phyloP scores from a whole-genome alignment of 2,329 filamentous ascomycete species.

The Aschersonia sp. region DNA sequence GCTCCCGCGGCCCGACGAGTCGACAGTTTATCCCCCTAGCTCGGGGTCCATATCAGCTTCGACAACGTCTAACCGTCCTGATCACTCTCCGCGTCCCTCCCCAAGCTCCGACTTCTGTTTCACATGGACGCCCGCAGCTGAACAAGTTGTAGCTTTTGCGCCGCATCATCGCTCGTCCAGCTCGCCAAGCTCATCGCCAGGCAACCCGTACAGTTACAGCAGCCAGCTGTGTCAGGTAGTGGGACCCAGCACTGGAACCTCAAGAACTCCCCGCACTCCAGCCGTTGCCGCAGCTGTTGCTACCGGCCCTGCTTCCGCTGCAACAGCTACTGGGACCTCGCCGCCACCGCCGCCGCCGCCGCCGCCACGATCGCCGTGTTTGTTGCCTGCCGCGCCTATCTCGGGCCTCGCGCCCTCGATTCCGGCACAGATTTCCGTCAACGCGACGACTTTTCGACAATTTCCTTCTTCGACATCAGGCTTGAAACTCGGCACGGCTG shows the following conservation, averaged over 20 bases:
- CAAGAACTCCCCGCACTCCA: background rate
- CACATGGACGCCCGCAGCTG: slow-evolving; percentile 1
- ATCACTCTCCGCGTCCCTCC: background rate
- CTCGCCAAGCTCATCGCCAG: background rate
- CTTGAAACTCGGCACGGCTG: slow-evolving; percentile 5
- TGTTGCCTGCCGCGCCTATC: background rate
- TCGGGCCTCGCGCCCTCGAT: background rate
- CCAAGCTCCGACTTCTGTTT: slow-evolving; percentile 3
- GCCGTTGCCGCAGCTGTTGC: background rate
- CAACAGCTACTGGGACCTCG: background rate
- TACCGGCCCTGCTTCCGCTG: background rate
- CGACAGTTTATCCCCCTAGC: background rate
- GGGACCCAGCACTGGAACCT: background rate
- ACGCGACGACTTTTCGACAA: background rate
- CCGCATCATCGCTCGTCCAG: background rate
- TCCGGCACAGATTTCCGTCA: background rate
- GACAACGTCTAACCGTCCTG: background rate
- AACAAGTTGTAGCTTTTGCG: background rate
- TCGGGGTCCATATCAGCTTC: background rate
- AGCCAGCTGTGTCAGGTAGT: background rate
- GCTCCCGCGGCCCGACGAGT: background rate
- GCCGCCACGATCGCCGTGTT: background rate
- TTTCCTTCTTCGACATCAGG: background rate
- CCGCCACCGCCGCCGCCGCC: too few relatives aligned
- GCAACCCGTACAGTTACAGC: slow-evolving; percentile 1